Conservation (phyloP, 441 rosid genomes). For the Gossypium aridum region DNA sequence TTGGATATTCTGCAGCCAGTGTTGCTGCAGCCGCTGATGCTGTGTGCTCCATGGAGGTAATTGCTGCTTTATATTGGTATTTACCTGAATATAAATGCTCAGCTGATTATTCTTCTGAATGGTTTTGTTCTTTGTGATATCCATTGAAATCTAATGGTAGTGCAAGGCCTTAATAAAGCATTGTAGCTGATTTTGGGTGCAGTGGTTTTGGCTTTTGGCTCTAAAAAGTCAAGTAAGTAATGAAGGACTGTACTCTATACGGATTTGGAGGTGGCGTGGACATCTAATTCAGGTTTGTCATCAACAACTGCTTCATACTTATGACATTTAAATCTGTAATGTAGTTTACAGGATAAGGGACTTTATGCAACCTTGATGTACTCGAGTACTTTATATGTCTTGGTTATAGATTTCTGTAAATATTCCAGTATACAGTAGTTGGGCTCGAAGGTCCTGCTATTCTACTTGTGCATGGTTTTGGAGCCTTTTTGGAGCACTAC, state of each 20-base stretch:
- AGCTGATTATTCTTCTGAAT: not conserved
- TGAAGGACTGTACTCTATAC: constrained; percentile 24
- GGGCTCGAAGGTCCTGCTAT: constrained; percentile 68
- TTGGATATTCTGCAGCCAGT: constrained; percentile 73
- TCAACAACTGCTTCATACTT: constrained; percentile 5
- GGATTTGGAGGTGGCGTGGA: constrained; percentile 91
- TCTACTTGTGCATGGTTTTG: constrained; percentile 94
- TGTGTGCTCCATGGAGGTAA: constrained; percentile 84
- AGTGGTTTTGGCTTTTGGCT: constrained; percentile 89
- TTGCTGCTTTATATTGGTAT: constrained; percentile 8
- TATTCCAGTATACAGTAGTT: constrained; percentile 58
- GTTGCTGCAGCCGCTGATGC: constrained; percentile 63
- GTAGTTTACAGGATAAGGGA: constrained; percentile 4
- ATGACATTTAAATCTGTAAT: not conserved
- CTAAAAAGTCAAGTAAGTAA: constrained; percentile 35
- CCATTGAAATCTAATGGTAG: constrained; percentile 1
- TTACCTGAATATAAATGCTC: not conserved
- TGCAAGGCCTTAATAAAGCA: constrained; percentile 14
- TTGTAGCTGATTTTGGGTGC: constrained; percentile 25
- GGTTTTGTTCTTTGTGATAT: not conserved
- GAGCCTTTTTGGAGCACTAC: constrained; percentile 86
- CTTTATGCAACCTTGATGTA: not conserved
- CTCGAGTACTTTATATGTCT: not conserved
- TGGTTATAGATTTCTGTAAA: constrained; percentile 5
- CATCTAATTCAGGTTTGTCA: constrained; percentile 64